These are phyloP conservation scores for Zygoascus ofunaensis DNA, from an alignment of 805 yeast species.

Conservation along the genomic window DNA sequence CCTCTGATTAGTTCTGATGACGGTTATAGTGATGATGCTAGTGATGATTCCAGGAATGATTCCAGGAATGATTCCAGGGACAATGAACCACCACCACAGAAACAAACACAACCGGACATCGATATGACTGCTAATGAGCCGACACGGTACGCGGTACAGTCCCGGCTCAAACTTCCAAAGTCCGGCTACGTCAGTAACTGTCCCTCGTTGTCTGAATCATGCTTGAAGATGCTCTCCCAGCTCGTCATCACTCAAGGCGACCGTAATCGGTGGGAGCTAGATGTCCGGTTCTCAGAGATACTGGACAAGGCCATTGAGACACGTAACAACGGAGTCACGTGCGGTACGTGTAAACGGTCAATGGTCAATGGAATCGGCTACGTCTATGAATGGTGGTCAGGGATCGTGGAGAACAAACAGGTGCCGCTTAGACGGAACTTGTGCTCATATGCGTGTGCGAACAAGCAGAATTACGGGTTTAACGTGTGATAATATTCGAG, in stretches of 20 bases:
- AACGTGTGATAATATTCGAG: background rate
- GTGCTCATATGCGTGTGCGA: conserved; percentile 13
- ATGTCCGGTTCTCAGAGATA: conserved; percentile 8
- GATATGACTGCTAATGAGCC: background rate
- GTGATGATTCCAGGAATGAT: no score
- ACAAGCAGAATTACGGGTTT: conserved; percentile 11
- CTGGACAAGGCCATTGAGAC: conserved; percentile 18
- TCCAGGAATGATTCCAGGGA: no score
- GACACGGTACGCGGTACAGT: background rate
- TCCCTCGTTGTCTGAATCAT: conserved; percentile 5
- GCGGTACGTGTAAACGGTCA: conserved; percentile 25
- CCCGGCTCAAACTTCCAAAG: background rate
- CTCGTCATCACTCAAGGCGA: conserved; percentile 12
- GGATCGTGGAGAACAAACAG: conserved; percentile 6
- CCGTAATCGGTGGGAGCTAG: conserved; percentile 16
- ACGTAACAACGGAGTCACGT: conserved; percentile 12
- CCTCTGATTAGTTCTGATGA: conserved; percentile 23
- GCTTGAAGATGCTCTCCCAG: conserved; percentile 6
- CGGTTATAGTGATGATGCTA: background rate
- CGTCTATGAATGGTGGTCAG: conserved; percentile 29
- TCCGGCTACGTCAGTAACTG: background rate
- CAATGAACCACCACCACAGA: background rate
- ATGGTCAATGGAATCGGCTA: conserved; percentile 22
- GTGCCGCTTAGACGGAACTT: conserved; percentile 3
- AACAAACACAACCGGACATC: no score